A percentile compares a stretch with the other conserved stretches of the same genome.
phyloP scores from a whole-genome alignment of 2,329 filamentous ascomycete species.

The Xylaria sp. region DNA sequence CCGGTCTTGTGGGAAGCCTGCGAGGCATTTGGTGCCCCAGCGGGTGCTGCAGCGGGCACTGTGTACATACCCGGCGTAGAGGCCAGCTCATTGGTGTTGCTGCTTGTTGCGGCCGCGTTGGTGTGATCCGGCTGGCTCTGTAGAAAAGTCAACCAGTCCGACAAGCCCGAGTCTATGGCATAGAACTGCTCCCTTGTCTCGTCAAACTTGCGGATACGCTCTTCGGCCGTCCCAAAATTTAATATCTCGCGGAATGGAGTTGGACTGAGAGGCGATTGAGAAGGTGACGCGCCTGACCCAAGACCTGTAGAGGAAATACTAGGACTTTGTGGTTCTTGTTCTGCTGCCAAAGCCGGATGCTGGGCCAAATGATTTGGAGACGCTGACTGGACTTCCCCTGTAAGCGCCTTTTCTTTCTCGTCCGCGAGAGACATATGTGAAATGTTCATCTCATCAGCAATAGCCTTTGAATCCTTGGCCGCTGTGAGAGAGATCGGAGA shows the following conservation, averaged over 20 bases:
- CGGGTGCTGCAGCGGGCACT: background rate
- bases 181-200: slow-evolving; percentile 67
- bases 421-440: slow-evolving; percentile 39
- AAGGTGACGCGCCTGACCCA: background rate
- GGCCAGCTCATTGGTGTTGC: background rate
- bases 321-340: background rate
- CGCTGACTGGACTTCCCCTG: slow-evolving; percentile 25
- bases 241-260: slow-evolving; percentile 72
- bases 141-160: slow-evolving; percentile 48
- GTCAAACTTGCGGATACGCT: slow-evolving; percentile 70
- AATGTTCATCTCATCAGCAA: slow-evolving; percentile 17
- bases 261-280: slow-evolving; percentile 4
- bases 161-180: slow-evolving; percentile 68
- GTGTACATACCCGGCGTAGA: slow-evolving; percentile 13
- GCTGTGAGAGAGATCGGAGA: slow-evolving; percentile 41
- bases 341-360: slow-evolving; percentile 24
- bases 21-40: slow-evolving; percentile 4
- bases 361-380: slow-evolving; percentile 37
- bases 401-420: slow-evolving; percentile 35
- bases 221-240: slow-evolving; percentile 56
- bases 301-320: background rate
- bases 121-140: slow-evolving; percentile 45
- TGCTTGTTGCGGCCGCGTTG: slow-evolving; percentile 24
- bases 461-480: slow-evolving; percentile 22
- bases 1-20: slow-evolving; percentile 43